Evolutionary conservation across 306 rosid species (phyloP).

Genomic region (Vigna nakashimae): DNA sequence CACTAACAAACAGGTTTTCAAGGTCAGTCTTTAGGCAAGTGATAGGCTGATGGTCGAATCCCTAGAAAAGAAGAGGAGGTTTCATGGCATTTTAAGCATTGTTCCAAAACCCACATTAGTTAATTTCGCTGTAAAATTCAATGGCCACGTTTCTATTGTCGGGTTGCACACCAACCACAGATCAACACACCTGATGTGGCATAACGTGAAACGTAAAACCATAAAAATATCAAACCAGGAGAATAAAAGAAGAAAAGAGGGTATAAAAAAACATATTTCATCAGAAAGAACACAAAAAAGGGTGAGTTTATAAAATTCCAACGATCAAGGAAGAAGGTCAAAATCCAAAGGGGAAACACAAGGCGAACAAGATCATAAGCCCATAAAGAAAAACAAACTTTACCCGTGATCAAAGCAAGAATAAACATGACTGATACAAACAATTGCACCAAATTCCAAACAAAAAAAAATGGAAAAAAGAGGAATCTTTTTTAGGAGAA

Average conservation of each 20-base stretch:
- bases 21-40: not conserved
- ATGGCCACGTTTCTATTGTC: not conserved
- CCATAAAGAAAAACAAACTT: slow-evolving; percentile 1
- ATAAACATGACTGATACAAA: not conserved
- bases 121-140: slow-evolving; percentile 4
- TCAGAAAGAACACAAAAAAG: not conserved
- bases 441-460: not conserved
- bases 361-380: not conserved
- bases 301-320: not conserved
- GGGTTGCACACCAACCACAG: slow-evolving; percentile 33
- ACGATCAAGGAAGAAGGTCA: slow-evolving; percentile 40
- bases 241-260: not conserved
- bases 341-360: not conserved
- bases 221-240: not conserved
- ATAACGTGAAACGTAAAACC: not conserved
- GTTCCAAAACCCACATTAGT: not conserved
- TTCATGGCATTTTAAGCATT: not conserved
- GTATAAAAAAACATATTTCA: not conserved
- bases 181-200: not conserved
- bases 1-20: not conserved
- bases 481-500: not conserved
- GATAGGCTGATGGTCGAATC: not conserved
- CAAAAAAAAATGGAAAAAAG: not conserved
- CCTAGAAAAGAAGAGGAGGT: not conserved
- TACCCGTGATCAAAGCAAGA: not conserved